Base-by-base conservation (phyloP, 495 filamentous ascomycete genomes). In the Daldinia childiae region DNA sequence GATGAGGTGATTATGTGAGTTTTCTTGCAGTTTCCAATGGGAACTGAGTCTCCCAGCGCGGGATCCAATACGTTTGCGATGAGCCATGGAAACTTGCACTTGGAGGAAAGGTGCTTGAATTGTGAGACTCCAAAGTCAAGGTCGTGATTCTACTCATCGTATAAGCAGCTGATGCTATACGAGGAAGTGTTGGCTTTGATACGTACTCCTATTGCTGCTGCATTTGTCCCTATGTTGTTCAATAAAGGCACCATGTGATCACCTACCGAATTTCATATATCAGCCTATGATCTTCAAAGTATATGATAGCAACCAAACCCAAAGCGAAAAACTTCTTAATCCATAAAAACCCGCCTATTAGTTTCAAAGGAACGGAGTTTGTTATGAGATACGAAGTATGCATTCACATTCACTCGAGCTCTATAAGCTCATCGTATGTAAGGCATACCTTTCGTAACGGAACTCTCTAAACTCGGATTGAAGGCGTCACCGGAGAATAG, bases 401-500 rank as follows among this genome's bases (percentile, higher is more conserved):
- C 17, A 19, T 60, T 30, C 45, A n/a, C 43, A 52, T 15, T 41
- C 50, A 50, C 24, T 32, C 43, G 12, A 38, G 6, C 12, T 12
- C 19, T 11, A 6, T 19, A 12, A 30, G 5, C n/a, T 54, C 6
- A 19, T 57, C 55, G 34, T 17, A 12, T 55, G 27, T 15, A 12
- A 60, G 48, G 56, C 72, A 55, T 79, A 79, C 93, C 93, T 80
- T 96, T 96, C 1, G 93, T 97, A 4, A 96, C 87, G 7, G 90
- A 90, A 68, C 89, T 92, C 78, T 97, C 93, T 55, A 97, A 79
- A 67, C 90, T 93, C 0, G 94, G 94, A 77, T 97, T 97, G 80
- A 94, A 97, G 3, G 90, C 92, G 86, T 97, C 94, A 38, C 94
- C 93, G 8, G 92, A 95, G 80, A 97, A 97, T 68, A 97, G 84